Conservation (phyloP, 108 stramenopile species). For the Skeletonema menzelii region DNA sequence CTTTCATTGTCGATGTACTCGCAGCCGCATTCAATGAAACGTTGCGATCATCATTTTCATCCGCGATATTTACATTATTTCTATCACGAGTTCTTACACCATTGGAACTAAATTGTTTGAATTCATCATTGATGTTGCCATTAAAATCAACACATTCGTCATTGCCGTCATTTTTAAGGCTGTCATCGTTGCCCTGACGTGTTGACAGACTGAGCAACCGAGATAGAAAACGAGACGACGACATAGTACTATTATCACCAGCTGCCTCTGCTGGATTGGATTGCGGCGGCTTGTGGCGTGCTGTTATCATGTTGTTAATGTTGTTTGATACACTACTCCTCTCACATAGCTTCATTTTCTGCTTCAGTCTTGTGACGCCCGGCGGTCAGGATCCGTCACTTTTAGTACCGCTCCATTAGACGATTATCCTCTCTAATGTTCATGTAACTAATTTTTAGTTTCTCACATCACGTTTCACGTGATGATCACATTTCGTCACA, state of each 20-base stretch:
- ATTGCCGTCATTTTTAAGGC: background rate
- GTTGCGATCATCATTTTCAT: background rate
- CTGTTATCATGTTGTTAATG: background rate
- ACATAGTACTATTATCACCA: background rate
- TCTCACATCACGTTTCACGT: too few species aligned
- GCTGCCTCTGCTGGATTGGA: background rate
- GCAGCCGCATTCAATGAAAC: background rate
- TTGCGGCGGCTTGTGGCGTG: background rate
- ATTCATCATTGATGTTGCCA: background rate
- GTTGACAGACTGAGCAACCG: background rate
- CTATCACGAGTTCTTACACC: too few species aligned
- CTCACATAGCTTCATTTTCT: too few species aligned
- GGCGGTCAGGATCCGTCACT: too few species aligned
- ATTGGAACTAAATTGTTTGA: background rate
- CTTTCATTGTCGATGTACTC: background rate
- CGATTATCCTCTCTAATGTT: too few species aligned
- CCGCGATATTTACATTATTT: background rate
- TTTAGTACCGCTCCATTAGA: too few species aligned
- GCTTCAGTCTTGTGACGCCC: too few species aligned
- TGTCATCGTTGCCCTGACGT: background rate
- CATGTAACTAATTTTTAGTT: too few species aligned
- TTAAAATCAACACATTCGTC: background rate
- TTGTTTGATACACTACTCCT: too few species aligned
- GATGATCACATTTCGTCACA: background rate
- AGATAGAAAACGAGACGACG: background rate